Base-by-base conservation (phyloP, 2,329 filamentous ascomycete species). In the Zasmidium angulare region DNA sequence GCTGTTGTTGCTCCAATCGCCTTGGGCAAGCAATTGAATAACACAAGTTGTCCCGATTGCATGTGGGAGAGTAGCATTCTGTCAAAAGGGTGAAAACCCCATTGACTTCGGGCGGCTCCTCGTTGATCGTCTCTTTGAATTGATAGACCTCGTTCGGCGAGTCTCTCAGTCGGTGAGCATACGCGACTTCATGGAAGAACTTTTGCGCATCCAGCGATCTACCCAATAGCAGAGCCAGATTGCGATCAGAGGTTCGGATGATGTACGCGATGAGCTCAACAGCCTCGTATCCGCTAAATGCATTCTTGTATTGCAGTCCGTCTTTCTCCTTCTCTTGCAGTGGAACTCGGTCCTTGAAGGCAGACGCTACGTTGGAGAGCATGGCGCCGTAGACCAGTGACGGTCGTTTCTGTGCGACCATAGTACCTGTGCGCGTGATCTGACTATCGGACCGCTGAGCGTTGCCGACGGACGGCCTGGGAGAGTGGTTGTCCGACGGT, bases 101-200 rank as follows among this genome's bases (percentile, higher is more conserved):
- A 72, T 99, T 96, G 62, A 99, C 93, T 59, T 88, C 86, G 47
- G 89, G 88, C 55, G 90, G 85, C 66, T 91, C 89, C 68, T 98
- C 93, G 78, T 93, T 89, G 74, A 98, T 82, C 2, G 89, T 96
- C 78, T 98, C 93, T 67, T 90, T 87, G 77, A 99, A 99, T 73
- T 98, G 93, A 75, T 98, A 99, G 75, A 99, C 90, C 76, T 99
- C 95, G 53, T 88, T 89, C 46, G 88, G 86, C n/a, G 93, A 96
- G 76, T 99, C 95, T 76, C 95, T 89, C 69, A 99, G 80, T 50
- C 95, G 86, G 76, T 99, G 95, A 69, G 97, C 93, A 76, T 99
- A 99, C 0, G 93, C 97, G 53, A 98, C 95, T 81, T 99, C 95
- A 78, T 99, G 95, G 74, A 99, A 99, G 79, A 96, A 97, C 74